These are phyloP conservation scores for Lecanicillium sp. DNA, from an alignment of 2,329 filamentous ascomycete species.

Conservation along the genomic window DNA sequence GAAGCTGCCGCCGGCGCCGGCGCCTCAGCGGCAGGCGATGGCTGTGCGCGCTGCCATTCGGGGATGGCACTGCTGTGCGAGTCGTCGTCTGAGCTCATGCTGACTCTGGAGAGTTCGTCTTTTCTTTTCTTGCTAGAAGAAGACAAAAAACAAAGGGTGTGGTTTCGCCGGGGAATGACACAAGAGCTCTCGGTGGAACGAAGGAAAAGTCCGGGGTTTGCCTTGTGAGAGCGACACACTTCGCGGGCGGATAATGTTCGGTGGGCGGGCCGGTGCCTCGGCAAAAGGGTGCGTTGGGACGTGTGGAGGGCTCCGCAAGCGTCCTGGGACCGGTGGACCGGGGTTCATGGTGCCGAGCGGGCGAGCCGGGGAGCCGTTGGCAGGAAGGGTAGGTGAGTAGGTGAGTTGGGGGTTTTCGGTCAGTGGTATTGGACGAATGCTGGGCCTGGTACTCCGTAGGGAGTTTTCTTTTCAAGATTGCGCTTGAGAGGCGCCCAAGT, in stretches of 20 bases:
- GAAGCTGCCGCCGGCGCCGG: slow-evolving; percentile 11
- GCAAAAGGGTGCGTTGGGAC: not conserved
- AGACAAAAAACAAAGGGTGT: not conserved
- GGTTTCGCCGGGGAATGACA: not conserved
- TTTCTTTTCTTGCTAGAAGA: slow-evolving; percentile 1
- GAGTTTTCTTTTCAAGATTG: no score
- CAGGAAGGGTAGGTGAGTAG: no score
- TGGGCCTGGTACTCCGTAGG: no score
- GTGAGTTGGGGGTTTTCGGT: no score
- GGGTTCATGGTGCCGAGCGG: no score
- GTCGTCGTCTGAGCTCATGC: slow-evolving; percentile 24
- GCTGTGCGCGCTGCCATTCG: slow-evolving; percentile 21
- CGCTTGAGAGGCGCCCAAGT: no score
- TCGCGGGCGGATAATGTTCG: slow-evolving; percentile 1
- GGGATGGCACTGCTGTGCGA: slow-evolving; percentile 18
- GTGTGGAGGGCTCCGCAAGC: not conserved
- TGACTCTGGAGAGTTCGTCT: slow-evolving; percentile 1
- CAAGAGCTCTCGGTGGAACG: no score
- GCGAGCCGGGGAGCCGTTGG: no score
- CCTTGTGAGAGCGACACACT: not conserved
- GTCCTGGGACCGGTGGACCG: not conserved
- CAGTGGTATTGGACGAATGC: no score
- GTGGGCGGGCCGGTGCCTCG: slow-evolving; percentile 2
- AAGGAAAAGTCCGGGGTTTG: not conserved
- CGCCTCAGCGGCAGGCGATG: not conserved